Percentiles rank a stretch among this genome's conserved stretches.
phyloP scores from a whole-genome alignment of 2,329 filamentous ascomycete genomes.

The Lasiodiplodia hormozganensis region DNA sequence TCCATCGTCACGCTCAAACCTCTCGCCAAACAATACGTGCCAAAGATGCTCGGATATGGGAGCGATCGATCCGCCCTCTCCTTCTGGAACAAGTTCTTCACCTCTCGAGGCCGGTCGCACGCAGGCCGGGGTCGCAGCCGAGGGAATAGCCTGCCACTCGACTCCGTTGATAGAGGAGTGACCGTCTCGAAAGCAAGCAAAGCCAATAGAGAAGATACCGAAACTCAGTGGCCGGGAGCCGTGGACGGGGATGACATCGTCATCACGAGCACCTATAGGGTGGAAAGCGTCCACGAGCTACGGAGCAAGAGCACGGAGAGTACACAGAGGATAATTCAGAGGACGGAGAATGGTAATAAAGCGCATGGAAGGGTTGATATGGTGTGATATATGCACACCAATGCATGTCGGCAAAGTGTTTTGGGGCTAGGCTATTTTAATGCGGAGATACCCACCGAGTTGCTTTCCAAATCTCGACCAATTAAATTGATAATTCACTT shows the following conservation, averaged over 20 bases:
- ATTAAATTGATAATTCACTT: no score
- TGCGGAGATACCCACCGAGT: no score
- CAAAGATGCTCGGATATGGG: slow-evolving; percentile 53
- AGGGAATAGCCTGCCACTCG: neutral
- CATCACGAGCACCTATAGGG: slow-evolving; percentile 1
- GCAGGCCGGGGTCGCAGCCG: neutral
- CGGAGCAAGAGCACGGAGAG: neutral
- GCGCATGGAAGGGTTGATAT: neutral
- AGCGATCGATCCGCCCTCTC: neutral
- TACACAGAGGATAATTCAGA: neutral
- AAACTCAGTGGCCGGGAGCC: neutral
- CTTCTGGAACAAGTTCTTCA: slow-evolving; percentile 4
- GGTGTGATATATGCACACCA: neutral
- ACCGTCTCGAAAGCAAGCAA: neutral
- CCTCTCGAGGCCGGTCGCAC: neutral
- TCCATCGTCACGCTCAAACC: slow-evolving; percentile 87
- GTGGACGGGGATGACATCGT: slow-evolving; percentile 2
- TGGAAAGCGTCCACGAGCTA: neutral
- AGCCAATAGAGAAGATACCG: neutral
- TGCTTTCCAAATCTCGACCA: no score
- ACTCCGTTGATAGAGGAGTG: neutral
- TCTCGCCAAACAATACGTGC: slow-evolving; percentile 67
- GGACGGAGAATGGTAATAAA: neutral
- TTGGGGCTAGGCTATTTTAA: no score
- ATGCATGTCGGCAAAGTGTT: neutral